phyloP scores from a whole-genome alignment of 2,329 filamentous ascomycete genomes.

The Venturia aucupariae region DNA sequence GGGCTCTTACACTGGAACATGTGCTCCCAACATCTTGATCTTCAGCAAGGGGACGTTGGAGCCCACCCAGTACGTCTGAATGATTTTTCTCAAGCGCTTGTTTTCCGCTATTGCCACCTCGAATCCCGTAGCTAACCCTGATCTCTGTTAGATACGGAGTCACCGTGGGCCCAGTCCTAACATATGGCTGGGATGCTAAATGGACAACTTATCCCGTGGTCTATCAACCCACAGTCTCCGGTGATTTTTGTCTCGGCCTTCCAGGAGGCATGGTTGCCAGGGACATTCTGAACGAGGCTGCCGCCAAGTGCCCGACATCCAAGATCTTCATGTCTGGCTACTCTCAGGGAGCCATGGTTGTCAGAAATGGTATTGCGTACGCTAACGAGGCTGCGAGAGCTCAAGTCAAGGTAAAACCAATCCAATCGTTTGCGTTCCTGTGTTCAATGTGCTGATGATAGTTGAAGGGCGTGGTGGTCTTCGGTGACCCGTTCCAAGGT shows the following conservation, averaged over 20 bases:
- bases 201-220: constrained; percentile 3
- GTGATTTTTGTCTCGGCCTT: constrained; percentile 11
- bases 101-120: no score
- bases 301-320: constrained; percentile 8
- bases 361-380: constrained; percentile 10
- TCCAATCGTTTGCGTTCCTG: neutral
- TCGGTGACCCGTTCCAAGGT: constrained; percentile 17
- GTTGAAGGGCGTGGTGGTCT: constrained; percentile 14
- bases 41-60: constrained; percentile 13
- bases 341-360: constrained; percentile 12
- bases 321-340: constrained; percentile 9
- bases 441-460: neutral
- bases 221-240: constrained; percentile 5
- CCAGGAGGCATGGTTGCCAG: constrained; percentile 11
- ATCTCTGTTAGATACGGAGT: constrained; percentile 2
- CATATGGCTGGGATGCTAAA: neutral
- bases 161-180: constrained; percentile 3
- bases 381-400: neutral
- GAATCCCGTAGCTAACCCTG: neutral
- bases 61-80: neutral
- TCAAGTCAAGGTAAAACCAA: constrained; percentile 3
- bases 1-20: constrained; percentile 1
- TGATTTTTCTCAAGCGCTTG: neutral
- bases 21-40: constrained; percentile 11
- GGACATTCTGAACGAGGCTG: constrained; percentile 8